Evolutionary conservation across 1,284 basidiomycete genomes (phyloP).

Genomic region (Naganishia albida): DNA sequence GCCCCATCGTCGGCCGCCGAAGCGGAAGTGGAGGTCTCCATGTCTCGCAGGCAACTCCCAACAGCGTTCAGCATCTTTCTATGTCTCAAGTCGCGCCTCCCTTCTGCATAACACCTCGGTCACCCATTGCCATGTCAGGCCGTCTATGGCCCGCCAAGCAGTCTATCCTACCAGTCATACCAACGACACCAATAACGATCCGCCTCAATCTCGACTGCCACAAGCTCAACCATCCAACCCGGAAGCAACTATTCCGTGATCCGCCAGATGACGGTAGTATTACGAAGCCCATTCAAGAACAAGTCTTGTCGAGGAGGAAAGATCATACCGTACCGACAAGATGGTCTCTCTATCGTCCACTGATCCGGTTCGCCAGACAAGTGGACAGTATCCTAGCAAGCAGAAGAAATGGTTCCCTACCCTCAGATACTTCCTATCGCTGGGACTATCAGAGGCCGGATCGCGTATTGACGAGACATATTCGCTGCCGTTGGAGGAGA

Average conservation of each 20-base stretch:
- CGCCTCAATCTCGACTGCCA: slow-evolving; percentile 38
- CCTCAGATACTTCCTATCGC: not conserved
- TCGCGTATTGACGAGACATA: slow-evolving; percentile 30
- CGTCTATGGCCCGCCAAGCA: slow-evolving; percentile 27
- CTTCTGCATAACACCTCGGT: too few species aligned
- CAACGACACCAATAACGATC: slow-evolving; percentile 64
- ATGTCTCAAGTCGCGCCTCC: too few species aligned
- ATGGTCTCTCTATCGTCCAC: slow-evolving; percentile 70
- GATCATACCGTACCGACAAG: slow-evolving; percentile 74
- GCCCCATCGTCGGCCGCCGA: too few species aligned
- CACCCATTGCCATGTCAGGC: slow-evolving; percentile 6
- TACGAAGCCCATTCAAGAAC: slow-evolving; percentile 51
- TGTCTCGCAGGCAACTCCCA: too few species aligned
- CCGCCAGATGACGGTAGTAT: not conserved
- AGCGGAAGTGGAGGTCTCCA: too few species aligned
- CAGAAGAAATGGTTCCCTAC: not conserved
- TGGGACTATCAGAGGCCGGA: too few species aligned
- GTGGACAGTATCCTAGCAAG: slow-evolving; percentile 34
- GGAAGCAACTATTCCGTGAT: slow-evolving; percentile 57
- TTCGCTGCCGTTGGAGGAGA: slow-evolving; percentile 37
- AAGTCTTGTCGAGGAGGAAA: slow-evolving; percentile 64
- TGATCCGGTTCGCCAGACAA: slow-evolving; percentile 62
- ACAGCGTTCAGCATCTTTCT: too few species aligned
- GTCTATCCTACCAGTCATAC: slow-evolving; percentile 33
- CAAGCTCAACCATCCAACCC: slow-evolving; percentile 19